Evolutionary conservation across 306 rosid genomes (phyloP), one percentile per base, ranked within the genome.

Genomic region (Fagus sylvatica): DNA sequence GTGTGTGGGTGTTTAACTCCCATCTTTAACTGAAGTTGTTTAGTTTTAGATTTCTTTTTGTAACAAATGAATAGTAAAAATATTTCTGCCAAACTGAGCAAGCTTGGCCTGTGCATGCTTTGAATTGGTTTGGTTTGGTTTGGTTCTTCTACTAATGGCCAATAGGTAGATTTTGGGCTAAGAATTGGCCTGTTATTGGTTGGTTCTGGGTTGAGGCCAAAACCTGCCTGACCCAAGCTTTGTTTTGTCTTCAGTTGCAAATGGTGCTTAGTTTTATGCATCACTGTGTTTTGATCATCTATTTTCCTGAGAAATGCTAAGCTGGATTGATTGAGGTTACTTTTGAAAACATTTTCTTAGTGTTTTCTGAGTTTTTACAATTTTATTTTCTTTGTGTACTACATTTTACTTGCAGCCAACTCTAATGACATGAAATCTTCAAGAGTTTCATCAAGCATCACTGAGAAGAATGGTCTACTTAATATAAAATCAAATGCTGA

Each of bases 401-500:
- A 19, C 41, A 6, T 78, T 32, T 51, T 83, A 67, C 70, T 72
- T 84, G 82, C 91, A 87, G 96, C 81, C 69, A 83, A 78, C 81
- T 77, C 69, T 62, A 71, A 41, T 10, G 84, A 81, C 76, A 53
- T 81, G 32, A 87, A 84, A 78, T 77, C 82, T 83, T 85, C 89
- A 59, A 72, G 15, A 60, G 68, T 72, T 74, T 77, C 90, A 53
- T 80, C 81, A 15, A 86, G 73, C 76, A 64, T 74, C 74, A 76
- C 67, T 70, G 80, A 78, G 76, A 86, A 79, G 71, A 85, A 54
- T 69, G 87, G 53, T 59, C 59, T 79, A 33, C 69, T 49, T 55
- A 64, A 75, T 37, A 80, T 68, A 32, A 85, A 33, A 68, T 71
- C 87, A 74, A 79, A 71, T 88, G 78, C 69, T 76, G 90, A 79